Evolutionary conservation across 139 green algal species (phyloP).

Genomic region (Auxenochlorella pyrenoidosa): DNA sequence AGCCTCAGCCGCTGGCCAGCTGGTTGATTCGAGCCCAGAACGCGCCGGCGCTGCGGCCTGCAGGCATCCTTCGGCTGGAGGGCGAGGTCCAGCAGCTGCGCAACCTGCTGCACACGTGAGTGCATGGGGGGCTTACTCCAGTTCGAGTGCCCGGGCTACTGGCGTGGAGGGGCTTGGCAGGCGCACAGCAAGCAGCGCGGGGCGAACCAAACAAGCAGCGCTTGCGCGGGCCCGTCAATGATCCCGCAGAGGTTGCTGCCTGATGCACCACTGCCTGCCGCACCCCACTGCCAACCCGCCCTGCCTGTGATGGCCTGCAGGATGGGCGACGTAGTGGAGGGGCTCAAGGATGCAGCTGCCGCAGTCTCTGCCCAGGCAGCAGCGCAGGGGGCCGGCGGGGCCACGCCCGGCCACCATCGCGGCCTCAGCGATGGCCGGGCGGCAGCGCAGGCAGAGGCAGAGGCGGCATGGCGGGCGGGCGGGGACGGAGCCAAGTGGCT

Average conservation of each 20-base stretch:
- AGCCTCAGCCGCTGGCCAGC: no score
- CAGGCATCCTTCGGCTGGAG: constrained; percentile 34
- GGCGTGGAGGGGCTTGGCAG: no score
- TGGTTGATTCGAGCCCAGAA: no score
- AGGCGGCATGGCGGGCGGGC: constrained; percentile 26
- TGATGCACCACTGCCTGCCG: background rate
- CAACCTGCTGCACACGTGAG: constrained; percentile 40
- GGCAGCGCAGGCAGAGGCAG: background rate
- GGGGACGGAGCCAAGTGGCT: constrained; percentile 44
- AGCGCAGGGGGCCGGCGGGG: background rate
- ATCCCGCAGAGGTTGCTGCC: no score
- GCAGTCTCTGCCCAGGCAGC: background rate
- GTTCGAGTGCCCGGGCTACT: no score
- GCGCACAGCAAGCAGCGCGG: no score
- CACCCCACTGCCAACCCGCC: background rate
- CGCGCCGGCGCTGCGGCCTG: no score
- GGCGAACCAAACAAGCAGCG: no score
- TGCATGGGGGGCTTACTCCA: no score
- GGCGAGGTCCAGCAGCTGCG: constrained; percentile 49
- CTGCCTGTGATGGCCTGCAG: background rate
- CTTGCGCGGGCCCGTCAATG: no score
- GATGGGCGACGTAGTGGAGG: constrained; percentile 39
- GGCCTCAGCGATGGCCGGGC: background rate
- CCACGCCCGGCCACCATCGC: background rate
- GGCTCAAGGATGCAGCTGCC: constrained; percentile 4